A percentile compares a stretch with the other conserved stretches of the same genome.
phyloP scores from a whole-genome alignment of 345 rosid genomes.

The Orychophragmus violaceus region DNA sequence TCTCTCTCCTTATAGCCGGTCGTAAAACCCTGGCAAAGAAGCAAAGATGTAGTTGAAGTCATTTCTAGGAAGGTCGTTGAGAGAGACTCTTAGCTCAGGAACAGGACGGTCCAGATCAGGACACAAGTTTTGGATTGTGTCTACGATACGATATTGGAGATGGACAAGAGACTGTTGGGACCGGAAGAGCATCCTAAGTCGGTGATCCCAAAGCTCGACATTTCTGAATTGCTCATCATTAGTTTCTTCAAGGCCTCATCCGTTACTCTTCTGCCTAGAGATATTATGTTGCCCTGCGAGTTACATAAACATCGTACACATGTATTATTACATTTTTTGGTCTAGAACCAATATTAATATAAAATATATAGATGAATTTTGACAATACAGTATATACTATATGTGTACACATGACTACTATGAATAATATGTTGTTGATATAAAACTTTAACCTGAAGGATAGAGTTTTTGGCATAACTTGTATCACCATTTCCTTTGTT shows the following conservation, averaged over 20 bases:
- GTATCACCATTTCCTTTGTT: conserved; percentile 73
- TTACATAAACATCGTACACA: neutral
- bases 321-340: neutral
- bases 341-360: neutral
- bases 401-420: neutral
- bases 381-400: neutral
- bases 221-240: conserved; percentile 21
- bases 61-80: conserved; percentile 70
- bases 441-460: conserved; percentile 43
- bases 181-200: conserved; percentile 88
- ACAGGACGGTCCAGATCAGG: conserved; percentile 14
- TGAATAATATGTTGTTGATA: neutral
- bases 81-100: conserved; percentile 50
- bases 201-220: conserved; percentile 52
- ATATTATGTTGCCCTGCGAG: conserved; percentile 52
- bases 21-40: conserved; percentile 47
- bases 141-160: conserved; percentile 46
- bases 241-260: conserved; percentile 45
- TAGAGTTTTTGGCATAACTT: conserved; percentile 69
- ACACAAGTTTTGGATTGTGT: conserved; percentile 32
- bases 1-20: conserved; percentile 20
- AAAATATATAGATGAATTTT: neutral
- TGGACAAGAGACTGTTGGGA: conserved; percentile 47
- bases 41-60: conserved; percentile 62
- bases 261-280: conserved; percentile 32